Percentiles rank a stretch among this genome's conserved stretches.
phyloP scores from a whole-genome alignment of 495 filamentous ascomycete species.

The Trichoderma virens region DNA sequence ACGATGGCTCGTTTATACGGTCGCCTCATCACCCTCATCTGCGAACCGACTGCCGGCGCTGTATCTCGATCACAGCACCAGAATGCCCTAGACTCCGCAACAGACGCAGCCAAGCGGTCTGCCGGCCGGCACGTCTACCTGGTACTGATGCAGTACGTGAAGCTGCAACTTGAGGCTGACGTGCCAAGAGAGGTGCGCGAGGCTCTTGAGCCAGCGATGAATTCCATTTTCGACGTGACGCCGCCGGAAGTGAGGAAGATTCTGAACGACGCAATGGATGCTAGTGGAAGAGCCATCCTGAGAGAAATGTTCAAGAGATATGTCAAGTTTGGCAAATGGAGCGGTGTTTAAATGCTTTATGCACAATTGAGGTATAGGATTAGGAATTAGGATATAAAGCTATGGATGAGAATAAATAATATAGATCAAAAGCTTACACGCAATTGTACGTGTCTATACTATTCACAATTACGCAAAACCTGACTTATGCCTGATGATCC shows the following conservation, averaged over 20 bases:
- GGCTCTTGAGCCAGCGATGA: constrained; percentile 63
- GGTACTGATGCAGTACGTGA: constrained; percentile 63
- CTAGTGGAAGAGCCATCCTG: constrained; percentile 60
- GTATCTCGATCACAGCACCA: constrained; percentile 47
- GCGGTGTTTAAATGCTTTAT: constrained; percentile 34
- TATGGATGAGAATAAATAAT: background rate
- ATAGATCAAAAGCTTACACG: background rate
- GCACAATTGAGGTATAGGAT: background rate
- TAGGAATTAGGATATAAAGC: background rate
- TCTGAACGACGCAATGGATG: constrained; percentile 63
- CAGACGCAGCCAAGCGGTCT: constrained; percentile 65
- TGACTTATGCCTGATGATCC: background rate
- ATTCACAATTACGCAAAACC: background rate
- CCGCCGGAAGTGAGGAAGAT: constrained; percentile 53
- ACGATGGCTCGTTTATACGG: constrained; percentile 42
- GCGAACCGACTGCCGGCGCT: constrained; percentile 69
- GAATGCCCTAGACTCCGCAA: constrained; percentile 58
- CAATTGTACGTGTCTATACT: background rate
- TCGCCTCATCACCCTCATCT: constrained; percentile 66
- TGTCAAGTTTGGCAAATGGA: constrained; percentile 62
- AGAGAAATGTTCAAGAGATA: constrained; percentile 65
- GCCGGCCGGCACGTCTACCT: constrained; percentile 69
- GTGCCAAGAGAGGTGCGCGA: constrained; percentile 51
- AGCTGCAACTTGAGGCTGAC: constrained; percentile 49
- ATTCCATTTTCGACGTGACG: constrained; percentile 62